These are phyloP conservation scores for Talaromyces amestolkiae DNA, from an alignment of 2,329 filamentous ascomycete genomes.

Conservation along the genomic window DNA sequence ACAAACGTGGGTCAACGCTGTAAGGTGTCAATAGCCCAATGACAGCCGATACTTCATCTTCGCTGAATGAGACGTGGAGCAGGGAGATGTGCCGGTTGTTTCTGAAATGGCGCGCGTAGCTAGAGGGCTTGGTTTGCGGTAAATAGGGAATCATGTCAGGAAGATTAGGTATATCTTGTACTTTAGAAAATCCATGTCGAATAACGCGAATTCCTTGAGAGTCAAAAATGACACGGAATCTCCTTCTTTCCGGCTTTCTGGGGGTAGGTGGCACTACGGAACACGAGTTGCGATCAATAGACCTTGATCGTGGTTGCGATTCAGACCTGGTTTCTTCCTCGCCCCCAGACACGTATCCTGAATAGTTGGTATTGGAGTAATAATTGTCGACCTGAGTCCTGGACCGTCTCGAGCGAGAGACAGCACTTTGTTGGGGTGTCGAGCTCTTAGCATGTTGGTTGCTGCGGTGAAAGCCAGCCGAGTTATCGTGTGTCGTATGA, in stretches of 20 bases:
- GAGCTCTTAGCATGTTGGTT: neutral
- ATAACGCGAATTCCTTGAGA: constrained; percentile 21
- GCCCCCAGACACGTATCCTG: constrained; percentile 17
- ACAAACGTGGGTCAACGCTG: constrained; percentile 10
- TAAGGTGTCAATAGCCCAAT: constrained; percentile 22
- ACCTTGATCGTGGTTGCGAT: neutral
- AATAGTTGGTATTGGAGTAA: constrained; percentile 26
- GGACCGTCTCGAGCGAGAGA: constrained; percentile 28
- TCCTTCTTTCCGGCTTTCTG: neutral
- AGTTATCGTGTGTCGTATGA: neutral
- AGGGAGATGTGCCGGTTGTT: constrained; percentile 11
- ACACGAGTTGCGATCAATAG: neutral
- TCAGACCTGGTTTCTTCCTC: constrained; percentile 7
- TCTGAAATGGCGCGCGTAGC: constrained; percentile 19
- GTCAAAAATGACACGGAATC: constrained; percentile 21
- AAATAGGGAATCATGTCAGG: constrained; percentile 19
- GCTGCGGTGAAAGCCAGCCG: neutral
- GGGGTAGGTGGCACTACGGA: neutral
- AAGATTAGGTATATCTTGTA: constrained; percentile 20
- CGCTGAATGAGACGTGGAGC: constrained; percentile 29
- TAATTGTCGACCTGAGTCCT: constrained; percentile 33
- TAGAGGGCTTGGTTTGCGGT: constrained; percentile 18
- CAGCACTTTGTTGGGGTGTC: neutral
- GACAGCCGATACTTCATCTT: constrained; percentile 25
- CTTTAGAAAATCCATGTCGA: constrained; percentile 16